A percentile compares a stretch with the other conserved stretches of the same genome.
Conservation (phyloP, 805 yeast genomes). For the Barnettozyma pratensis region DNA sequence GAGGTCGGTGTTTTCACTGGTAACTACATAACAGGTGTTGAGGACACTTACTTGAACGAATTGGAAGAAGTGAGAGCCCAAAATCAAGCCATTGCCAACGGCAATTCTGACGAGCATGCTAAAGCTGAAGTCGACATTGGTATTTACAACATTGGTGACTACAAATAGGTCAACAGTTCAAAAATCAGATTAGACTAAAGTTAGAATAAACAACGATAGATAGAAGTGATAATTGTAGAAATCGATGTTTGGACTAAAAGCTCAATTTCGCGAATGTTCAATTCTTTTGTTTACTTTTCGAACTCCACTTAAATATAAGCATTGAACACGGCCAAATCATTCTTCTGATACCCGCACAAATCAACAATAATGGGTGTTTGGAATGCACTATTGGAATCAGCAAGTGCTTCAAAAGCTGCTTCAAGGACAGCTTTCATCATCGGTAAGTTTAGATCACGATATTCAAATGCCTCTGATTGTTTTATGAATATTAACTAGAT, state of each 20-base stretch:
- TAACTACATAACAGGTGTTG: conserved; percentile 88
- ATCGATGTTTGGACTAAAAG: too few species aligned
- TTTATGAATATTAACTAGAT: neutral
- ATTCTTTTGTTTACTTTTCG: too few species aligned
- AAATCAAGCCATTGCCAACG: conserved; percentile 54
- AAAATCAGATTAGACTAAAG: too few species aligned
- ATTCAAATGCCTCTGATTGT: too few species aligned
- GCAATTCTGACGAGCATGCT: conserved; percentile 48
- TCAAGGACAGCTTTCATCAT: conserved; percentile 5
- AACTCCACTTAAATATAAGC: too few species aligned
- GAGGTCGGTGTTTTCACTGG: conserved; percentile 98
- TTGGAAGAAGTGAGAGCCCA: conserved; percentile 79
- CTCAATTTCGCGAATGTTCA: too few species aligned
- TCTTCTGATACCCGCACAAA: too few species aligned
- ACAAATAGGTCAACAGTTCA: conserved; percentile 20
- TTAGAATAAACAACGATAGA: too few species aligned
- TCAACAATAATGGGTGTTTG: conserved; percentile 13
- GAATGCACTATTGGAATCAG: conserved; percentile 12
- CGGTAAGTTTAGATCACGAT: conserved; percentile 5
- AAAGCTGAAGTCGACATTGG: conserved; percentile 78
- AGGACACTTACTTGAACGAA: conserved; percentile 73
- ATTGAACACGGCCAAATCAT: too few species aligned
- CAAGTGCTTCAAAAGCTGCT: neutral
- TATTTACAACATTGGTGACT: conserved; percentile 53
- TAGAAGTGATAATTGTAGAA: too few species aligned